Percentiles rank a stretch among this genome's conserved stretches.
phyloP scores from a whole-genome alignment of 768 basidiomycete species.

The Hericium alpestre region DNA sequence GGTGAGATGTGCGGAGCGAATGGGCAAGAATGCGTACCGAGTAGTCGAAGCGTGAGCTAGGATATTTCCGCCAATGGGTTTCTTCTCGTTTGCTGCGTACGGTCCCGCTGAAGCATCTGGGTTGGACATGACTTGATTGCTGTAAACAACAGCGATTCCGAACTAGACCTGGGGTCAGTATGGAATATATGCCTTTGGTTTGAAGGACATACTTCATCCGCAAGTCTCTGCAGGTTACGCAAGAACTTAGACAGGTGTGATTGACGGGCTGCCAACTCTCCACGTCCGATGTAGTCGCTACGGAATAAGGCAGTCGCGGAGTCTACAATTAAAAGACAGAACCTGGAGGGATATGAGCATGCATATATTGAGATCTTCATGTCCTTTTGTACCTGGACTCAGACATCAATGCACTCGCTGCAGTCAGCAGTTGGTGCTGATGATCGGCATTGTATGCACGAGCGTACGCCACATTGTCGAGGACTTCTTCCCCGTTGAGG shows the following conservation, averaged over 20 bases:
- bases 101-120: constrained; percentile 90
- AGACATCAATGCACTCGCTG: constrained; percentile 96
- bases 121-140: constrained; percentile 99
- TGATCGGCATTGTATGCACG: constrained; percentile 98
- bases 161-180: constrained; percentile 43
- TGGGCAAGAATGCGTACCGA: constrained; percentile 37
- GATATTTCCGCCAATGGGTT: constrained; percentile 98
- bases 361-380: constrained; percentile 12
- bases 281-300: constrained; percentile 91
- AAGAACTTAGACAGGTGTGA: constrained; percentile 94
- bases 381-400: constrained; percentile 70
- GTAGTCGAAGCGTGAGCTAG: constrained; percentile 99
- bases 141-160: constrained; percentile 93
- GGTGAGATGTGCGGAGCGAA: background rate
- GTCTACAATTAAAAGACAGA: constrained; percentile 92
- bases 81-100: constrained; percentile 86
- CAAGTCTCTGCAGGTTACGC: constrained; percentile 82
- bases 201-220: constrained; percentile 71
- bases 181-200: background rate
- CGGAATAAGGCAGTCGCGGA: constrained; percentile 93
- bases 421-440: constrained; percentile 80
- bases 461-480: constrained; percentile 98
- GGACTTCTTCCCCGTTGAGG: constrained; percentile 93
- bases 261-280: constrained; percentile 90
- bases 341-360: constrained; percentile 37